Evolutionary conservation across 768 basidiomycete genomes (phyloP), one percentile per base, ranked within the genome.

Genomic region (Amanita molliuscula): DNA sequence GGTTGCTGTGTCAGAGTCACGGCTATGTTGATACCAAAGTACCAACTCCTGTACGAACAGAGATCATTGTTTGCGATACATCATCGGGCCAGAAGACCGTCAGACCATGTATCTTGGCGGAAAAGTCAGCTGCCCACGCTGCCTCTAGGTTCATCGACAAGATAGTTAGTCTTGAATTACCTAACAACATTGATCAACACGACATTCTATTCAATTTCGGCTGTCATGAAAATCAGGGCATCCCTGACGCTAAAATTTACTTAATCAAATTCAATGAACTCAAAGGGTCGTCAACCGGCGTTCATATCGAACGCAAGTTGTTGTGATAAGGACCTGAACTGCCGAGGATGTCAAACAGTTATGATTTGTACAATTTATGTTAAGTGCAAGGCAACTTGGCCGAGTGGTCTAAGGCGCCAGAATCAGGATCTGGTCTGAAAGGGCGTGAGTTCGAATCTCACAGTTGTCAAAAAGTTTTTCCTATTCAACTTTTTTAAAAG

Each of bases 381-480:
- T n/a, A 16, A 6, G 25, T 11, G 15, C 21, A 40, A 16, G 62
- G 61, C 59, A 57, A 62, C 54, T 72, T 75, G 75, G 74, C 73
- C 74, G 75, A 76, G 74, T 71, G 73, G 74, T 76, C 73, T 69
- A 75, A 76, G 75, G 75, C 72, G 73, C 74, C 69, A 71, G 75
- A 75, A 67, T 71, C 68, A 72, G 71, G 72, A 64, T 63, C 65
- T 64, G 61, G 65, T 66, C 65, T 57, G 59, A 54, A 60, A 61
- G 62, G 64, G 65, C 64, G 64, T 61, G 65, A 61, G 65, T 67
- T 67, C 65, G 64, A 67, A 60, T 62, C 61, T 56, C 61, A 56
- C 61, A 60, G 61, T 62, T 62, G 61, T 62, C 61, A 62, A 49
- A 42, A 11, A 23, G 20, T 47, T 41, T 52, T 38, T n/a, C n/a